Conservation (phyloP, 441 rosid genomes). For the Adansonia grandidieri region DNA sequence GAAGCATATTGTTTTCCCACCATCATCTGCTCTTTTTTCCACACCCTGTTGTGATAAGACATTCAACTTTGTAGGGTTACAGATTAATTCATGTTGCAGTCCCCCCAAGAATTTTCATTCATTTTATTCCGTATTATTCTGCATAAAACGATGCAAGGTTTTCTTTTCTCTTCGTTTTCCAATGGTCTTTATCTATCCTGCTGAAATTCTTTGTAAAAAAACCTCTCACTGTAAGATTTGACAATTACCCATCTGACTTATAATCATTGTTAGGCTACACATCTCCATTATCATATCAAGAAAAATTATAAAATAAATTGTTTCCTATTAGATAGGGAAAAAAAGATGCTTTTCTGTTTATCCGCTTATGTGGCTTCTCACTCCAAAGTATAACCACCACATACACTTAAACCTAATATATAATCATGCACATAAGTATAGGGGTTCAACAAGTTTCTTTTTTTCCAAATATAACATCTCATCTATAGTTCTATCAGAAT, state of each 20-base stretch:
- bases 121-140: conserved; percentile 1
- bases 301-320: neutral
- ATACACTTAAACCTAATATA: neutral
- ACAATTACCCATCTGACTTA: neutral
- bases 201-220: neutral
- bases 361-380: neutral
- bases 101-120: conserved; percentile 12
- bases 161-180: conserved; percentile 13
- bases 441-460: neutral
- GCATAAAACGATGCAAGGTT: neutral
- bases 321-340: neutral
- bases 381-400: conserved; percentile 14
- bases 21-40: neutral
- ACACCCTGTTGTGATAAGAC: neutral
- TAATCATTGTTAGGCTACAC: conserved; percentile 2
- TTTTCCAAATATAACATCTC: neutral
- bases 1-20: neutral
- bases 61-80: neutral
- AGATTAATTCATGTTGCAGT: neutral
- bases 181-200: neutral
- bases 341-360: neutral
- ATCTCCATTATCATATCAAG: neutral
- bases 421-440: neutral
- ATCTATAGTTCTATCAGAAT: neutral
- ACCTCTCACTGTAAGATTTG: conserved; percentile 5